phyloP scores from a whole-genome alignment of 306 rosid genomes.

The Pueraria montana region DNA sequence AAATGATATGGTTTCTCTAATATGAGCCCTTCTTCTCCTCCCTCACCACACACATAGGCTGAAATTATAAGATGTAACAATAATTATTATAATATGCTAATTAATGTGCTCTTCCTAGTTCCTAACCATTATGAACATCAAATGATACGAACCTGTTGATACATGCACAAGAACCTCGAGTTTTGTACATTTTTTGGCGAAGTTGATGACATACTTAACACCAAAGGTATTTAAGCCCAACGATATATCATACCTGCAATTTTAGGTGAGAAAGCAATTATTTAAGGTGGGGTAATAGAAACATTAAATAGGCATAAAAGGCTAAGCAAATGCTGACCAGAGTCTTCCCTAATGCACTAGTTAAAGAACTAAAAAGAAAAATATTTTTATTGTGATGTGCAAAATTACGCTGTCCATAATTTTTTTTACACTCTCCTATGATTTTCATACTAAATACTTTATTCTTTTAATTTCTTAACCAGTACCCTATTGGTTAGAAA shows the following conservation, averaged over 20 bases:
- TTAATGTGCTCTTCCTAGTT: conserved; percentile 12
- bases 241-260: conserved; percentile 78
- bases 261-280: background rate
- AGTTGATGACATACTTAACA: conserved; percentile 68
- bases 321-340: too few species aligned
- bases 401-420: too few species aligned
- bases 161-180: conserved; percentile 81
- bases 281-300: background rate
- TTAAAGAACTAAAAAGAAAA: too few species aligned
- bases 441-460: too few species aligned
- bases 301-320: background rate
- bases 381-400: too few species aligned
- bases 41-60: conserved; percentile 94
- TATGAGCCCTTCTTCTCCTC: conserved; percentile 74
- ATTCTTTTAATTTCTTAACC: too few species aligned
- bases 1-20: conserved; percentile 66
- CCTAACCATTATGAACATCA: background rate
- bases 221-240: conserved; percentile 79
- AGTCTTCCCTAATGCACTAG: too few species aligned
- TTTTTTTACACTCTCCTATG: too few species aligned
- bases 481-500: too few species aligned
- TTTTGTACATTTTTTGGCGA: conserved; percentile 71
- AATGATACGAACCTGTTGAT: conserved; percentile 75
- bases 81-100: background rate
- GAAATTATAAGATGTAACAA: conserved; percentile 18